Evolutionary conservation across 164 flowering plant species (phyloP).

Genomic region (Vitis vinifera): ASM3070453v1 NC_081812.1:2999001-2999500

Average conservation of each 20-base stretch:
- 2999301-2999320: conserved; percentile 76
- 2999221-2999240: conserved; percentile 7
- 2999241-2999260: background rate
- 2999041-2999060: no score
- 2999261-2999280: background rate
- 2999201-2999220: conserved; percentile 87
- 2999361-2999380: conserved; percentile 63
- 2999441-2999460: no score
- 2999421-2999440: background rate
- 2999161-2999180: conserved; percentile 98
- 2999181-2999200: conserved; percentile 77
- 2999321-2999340: conserved; percentile 92
- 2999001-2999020: no score
- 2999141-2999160: conserved; percentile 34
- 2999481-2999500: no score
- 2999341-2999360: conserved; percentile 84
- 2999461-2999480: no score
- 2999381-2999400: conserved; percentile 22
- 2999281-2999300: conserved; percentile 47
- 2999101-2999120: background rate
- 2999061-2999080: no score
- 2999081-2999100: no score
- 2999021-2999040: no score
- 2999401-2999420: background rate
- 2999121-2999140: background rate